These are phyloP conservation scores for Epichloe sylvatica DNA, from an alignment of 2,329 filamentous ascomycete species.

Conservation along the genomic window DNA sequence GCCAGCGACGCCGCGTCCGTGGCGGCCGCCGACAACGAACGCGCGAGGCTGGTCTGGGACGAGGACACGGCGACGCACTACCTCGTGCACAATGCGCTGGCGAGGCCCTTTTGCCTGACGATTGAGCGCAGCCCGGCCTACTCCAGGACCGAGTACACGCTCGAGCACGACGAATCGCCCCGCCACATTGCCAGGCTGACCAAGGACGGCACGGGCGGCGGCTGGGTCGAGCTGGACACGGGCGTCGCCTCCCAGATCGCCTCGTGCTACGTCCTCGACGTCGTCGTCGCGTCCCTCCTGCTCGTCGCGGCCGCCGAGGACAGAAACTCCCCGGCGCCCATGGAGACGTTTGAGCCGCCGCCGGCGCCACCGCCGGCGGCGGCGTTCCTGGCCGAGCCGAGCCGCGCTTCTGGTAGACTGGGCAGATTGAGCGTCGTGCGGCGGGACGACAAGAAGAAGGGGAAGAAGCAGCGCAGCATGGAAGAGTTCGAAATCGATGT, in stretches of 20 bases:
- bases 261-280: constrained; percentile 47
- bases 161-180: constrained; percentile 50
- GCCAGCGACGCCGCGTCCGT: constrained; percentile 45
- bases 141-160: constrained; percentile 48
- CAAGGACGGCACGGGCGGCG: constrained; percentile 43
- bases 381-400: constrained; percentile 8
- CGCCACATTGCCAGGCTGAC: constrained; percentile 46
- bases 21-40: constrained; percentile 52
- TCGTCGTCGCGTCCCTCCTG: constrained; percentile 45
- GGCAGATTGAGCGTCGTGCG: constrained; percentile 19
- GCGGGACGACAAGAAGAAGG: constrained; percentile 12
- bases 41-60: constrained; percentile 59
- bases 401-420: constrained; percentile 9
- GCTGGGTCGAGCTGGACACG: constrained; percentile 49
- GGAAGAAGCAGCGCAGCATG: constrained; percentile 26
- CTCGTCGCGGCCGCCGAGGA: constrained; percentile 45
- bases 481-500: constrained; percentile 48
- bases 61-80: constrained; percentile 45
- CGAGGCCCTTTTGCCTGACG: constrained; percentile 48
- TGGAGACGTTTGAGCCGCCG: constrained; percentile 42
- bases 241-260: constrained; percentile 45
- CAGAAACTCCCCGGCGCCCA: constrained; percentile 26
- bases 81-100: constrained; percentile 48
- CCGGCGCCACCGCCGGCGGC: constrained; percentile 31
- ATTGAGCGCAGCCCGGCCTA: constrained; percentile 44